These are phyloP conservation scores for Hippophae tibetana DNA, from an alignment of 306 rosid genomes.

Conservation along the genomic window DNA sequence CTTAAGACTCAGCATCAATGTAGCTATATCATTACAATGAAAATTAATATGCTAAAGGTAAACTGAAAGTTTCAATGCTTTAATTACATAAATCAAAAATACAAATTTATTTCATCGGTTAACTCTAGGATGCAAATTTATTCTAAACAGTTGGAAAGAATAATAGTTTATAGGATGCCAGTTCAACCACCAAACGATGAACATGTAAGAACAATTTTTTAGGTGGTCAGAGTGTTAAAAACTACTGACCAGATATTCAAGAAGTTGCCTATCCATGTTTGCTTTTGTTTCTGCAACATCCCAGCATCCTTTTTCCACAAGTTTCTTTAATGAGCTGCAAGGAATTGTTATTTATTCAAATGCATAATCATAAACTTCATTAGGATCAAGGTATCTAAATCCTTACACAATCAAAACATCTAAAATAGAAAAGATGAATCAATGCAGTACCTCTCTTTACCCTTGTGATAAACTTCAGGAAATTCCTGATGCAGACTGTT, in stretches of 20 bases:
- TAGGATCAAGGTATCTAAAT: background rate
- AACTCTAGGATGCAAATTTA: background rate
- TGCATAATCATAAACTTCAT: constrained; percentile 11
- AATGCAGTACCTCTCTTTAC: constrained; percentile 61
- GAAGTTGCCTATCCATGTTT: constrained; percentile 62
- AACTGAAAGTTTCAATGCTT: too few species aligned
- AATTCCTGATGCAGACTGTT: constrained; percentile 68
- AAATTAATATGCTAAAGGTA: too few species aligned
- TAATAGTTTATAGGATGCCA: background rate
- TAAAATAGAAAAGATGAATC: constrained; percentile 5
- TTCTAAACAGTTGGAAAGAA: background rate
- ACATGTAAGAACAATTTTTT: background rate
- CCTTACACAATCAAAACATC: too few species aligned
- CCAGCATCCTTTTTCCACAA: constrained; percentile 98
- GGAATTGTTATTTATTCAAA: constrained; percentile 16
- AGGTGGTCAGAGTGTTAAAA: constrained; percentile 13
- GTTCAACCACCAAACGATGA: background rate
- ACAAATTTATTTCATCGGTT: too few species aligned
- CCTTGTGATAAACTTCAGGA: constrained; percentile 65
- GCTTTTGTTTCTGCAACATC: constrained; percentile 87
- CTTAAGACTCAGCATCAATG: too few species aligned
- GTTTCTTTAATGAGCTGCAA: constrained; percentile 66
- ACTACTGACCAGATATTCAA: constrained; percentile 78
- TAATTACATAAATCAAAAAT: too few species aligned
- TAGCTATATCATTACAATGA: too few species aligned